Evolutionary conservation across 2,329 filamentous ascomycete genomes (phyloP).

Genomic region (Dactylella cylindrospora): DNA sequence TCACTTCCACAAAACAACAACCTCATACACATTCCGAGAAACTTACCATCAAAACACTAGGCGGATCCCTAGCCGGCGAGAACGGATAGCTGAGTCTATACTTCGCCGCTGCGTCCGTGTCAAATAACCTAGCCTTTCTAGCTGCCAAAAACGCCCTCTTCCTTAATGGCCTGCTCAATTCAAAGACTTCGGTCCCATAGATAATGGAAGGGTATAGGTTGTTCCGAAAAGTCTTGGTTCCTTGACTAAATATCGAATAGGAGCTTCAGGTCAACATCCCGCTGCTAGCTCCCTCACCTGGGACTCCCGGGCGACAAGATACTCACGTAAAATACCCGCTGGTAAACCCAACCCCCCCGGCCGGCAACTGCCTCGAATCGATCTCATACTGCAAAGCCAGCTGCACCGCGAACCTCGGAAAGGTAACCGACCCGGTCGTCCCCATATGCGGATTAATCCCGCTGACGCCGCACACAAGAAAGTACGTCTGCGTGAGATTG

Average conservation of each 20-base stretch:
- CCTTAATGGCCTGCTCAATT: constrained; percentile 63
- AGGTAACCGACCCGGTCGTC: constrained; percentile 67
- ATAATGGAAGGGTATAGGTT: constrained; percentile 61
- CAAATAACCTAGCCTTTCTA: constrained; percentile 58
- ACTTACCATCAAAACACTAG: constrained; percentile 4
- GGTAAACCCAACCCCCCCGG: constrained; percentile 49
- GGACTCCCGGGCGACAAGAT: too few species aligned
- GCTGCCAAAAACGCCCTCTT: constrained; percentile 60
- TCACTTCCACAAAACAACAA: too few species aligned
- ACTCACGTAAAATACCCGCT: constrained; percentile 24
- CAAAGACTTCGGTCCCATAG: constrained; percentile 71
- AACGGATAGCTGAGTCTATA: constrained; percentile 61
- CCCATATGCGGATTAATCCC: constrained; percentile 70
- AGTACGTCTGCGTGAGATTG: constrained; percentile 68
- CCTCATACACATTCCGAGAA: not conserved
- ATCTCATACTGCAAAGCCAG: constrained; percentile 76
- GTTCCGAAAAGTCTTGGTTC: constrained; percentile 2
- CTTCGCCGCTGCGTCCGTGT: constrained; percentile 56
- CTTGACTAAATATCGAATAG: constrained; percentile 2
- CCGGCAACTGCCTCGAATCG: constrained; percentile 67
- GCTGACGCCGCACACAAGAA: constrained; percentile 70
- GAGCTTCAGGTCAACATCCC: too few species aligned
- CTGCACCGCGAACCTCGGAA: constrained; percentile 70
- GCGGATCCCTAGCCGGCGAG: constrained; percentile 52
- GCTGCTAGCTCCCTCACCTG: too few species aligned